These are phyloP conservation scores for Sophora flavescens DNA, from an alignment of 306 rosid genomes.

Conservation along the genomic window DNA sequence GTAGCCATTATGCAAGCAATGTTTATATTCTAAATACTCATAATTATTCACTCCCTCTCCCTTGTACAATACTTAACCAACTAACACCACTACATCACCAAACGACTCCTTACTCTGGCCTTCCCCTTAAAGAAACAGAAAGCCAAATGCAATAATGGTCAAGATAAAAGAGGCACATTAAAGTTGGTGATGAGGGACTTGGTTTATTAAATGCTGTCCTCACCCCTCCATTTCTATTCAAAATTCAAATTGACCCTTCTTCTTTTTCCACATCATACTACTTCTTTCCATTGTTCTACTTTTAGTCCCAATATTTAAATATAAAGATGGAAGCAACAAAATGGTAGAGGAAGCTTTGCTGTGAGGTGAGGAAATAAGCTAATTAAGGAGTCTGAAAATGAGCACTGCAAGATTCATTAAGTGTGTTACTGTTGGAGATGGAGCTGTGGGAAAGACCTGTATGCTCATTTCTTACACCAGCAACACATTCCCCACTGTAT, in stretches of 20 bases:
- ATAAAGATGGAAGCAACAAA: slow-evolving; percentile 49
- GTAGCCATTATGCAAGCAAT: slow-evolving; percentile 46
- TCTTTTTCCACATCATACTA: slow-evolving; percentile 31
- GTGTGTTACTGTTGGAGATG: slow-evolving; percentile 95
- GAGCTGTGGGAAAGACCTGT: slow-evolving; percentile 95
- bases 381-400: slow-evolving; percentile 53
- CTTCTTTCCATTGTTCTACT: slow-evolving; percentile 29
- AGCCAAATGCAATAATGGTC: slow-evolving; percentile 68
- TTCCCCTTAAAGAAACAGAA: slow-evolving; percentile 96
- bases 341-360: slow-evolving; percentile 34
- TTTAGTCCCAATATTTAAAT: slow-evolving; percentile 36
- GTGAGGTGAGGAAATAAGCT: slow-evolving; percentile 29
- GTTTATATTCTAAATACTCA: slow-evolving; percentile 63
- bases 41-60: slow-evolving; percentile 71
- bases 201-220: slow-evolving; percentile 63
- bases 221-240: slow-evolving; percentile 58
- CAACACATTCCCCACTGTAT: slow-evolving; percentile 90
- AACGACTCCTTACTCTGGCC: slow-evolving; percentile 68
- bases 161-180: slow-evolving; percentile 57
- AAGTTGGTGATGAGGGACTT: slow-evolving; percentile 66
- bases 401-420: slow-evolving; percentile 92
- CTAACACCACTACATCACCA: slow-evolving; percentile 87
- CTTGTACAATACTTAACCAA: slow-evolving; percentile 96
- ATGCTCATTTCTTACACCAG: slow-evolving; percentile 93
- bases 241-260: slow-evolving; percentile 52